Evolutionary conservation across 495 filamentous ascomycete species (phyloP).

Genomic region (Daldinia childiae): DNA sequence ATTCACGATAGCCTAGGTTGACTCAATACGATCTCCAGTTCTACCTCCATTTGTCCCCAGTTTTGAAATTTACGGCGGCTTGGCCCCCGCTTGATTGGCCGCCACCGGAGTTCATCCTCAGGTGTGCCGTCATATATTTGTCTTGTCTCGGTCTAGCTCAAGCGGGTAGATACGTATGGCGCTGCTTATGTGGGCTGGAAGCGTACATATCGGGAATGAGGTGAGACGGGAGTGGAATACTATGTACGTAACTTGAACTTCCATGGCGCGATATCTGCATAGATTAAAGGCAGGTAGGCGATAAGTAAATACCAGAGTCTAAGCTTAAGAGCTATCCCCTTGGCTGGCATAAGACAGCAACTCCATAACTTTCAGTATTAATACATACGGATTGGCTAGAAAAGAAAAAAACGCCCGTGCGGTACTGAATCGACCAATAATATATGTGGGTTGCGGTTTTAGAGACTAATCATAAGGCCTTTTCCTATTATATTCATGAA

Average conservation of each 20-base stretch:
- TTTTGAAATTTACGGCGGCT: neutral
- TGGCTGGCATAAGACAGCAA: too few species aligned
- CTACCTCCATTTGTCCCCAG: neutral
- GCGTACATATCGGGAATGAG: neutral
- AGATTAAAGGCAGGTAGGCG: too few species aligned
- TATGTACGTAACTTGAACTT: neutral
- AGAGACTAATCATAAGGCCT: too few species aligned
- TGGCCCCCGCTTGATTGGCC: slow-evolving; percentile 21
- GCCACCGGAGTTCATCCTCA: slow-evolving; percentile 22
- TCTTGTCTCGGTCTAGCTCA: slow-evolving; percentile 21
- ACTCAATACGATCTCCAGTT: neutral
- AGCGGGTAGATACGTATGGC: slow-evolving; percentile 1
- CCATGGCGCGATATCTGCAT: neutral
- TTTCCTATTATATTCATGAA: too few species aligned
- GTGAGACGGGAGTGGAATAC: neutral
- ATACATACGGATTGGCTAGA: too few species aligned
- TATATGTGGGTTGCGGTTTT: too few species aligned
- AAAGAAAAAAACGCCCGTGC: too few species aligned
- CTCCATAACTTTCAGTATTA: too few species aligned
- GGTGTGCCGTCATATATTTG: slow-evolving; percentile 6
- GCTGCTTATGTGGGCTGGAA: neutral
- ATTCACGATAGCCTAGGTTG: neutral
- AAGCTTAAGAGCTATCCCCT: too few species aligned
- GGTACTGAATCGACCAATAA: too few species aligned
- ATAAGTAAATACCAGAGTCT: too few species aligned